Percentiles rank a stretch among this genome's conserved stretches.
Evolutionary conservation across 1,139 yeast species (phyloP).

Genomic region (Blastobotrys aristatus): DNA sequence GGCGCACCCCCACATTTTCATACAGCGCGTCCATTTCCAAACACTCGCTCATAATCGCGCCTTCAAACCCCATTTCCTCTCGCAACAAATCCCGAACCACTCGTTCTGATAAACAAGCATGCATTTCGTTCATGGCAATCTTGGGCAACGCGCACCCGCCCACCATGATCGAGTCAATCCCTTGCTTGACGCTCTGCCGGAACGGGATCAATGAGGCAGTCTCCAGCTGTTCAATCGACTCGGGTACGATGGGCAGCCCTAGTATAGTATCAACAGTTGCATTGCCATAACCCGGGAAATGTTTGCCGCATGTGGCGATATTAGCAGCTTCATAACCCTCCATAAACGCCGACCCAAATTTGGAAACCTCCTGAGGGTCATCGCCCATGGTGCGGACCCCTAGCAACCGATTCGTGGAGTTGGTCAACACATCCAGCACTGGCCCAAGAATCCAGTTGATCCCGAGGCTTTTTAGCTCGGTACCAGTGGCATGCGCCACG

Average conservation of each 20-base stretch:
- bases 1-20: conserved; percentile 60
- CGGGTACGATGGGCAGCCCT: conserved; percentile 58
- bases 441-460: conserved; percentile 59
- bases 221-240: conserved; percentile 50
- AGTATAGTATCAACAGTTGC: conserved; percentile 55
- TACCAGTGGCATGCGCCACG: conserved; percentile 52
- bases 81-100: conserved; percentile 51
- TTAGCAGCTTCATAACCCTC: conserved; percentile 56
- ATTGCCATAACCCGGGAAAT: conserved; percentile 64
- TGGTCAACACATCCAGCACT: conserved; percentile 57
- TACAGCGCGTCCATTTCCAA: conserved; percentile 61
- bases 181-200: conserved; percentile 44
- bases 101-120: conserved; percentile 59
- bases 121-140: conserved; percentile 55
- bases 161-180: conserved; percentile 55
- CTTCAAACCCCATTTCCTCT: conserved; percentile 50
- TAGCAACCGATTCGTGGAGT: conserved; percentile 51
- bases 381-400: conserved; percentile 63
- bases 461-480: conserved; percentile 52
- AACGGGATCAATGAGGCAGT: conserved; percentile 52
- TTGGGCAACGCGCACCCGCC: conserved; percentile 72
- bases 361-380: conserved; percentile 53
- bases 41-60: conserved; percentile 61
- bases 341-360: conserved; percentile 52
- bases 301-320: conserved; percentile 54